phyloP scores from a whole-genome alignment of 2,329 filamentous ascomycete genomes.

The Lanzia echinophila region DNA sequence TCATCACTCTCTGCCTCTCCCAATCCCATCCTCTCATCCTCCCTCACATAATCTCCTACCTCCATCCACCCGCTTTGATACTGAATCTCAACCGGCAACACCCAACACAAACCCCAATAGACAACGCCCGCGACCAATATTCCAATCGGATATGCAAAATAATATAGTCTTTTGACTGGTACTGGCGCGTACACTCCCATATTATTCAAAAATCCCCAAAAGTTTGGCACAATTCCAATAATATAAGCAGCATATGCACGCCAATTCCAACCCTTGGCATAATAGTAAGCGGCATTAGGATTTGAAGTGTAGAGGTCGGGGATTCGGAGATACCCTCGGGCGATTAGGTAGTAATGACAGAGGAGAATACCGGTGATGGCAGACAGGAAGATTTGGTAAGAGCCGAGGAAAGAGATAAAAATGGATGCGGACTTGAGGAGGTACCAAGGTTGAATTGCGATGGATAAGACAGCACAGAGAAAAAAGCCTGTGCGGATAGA shows the following conservation, averaged over 20 bases:
- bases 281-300: slow-evolving; percentile 30
- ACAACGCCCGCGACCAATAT: slow-evolving; percentile 37
- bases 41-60: slow-evolving; percentile 31
- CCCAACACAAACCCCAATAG: slow-evolving; percentile 22
- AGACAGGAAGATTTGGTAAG: slow-evolving; percentile 38
- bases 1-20: not conserved
- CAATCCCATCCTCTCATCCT: slow-evolving; percentile 17
- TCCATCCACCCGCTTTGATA: slow-evolving; percentile 29
- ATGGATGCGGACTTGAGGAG: slow-evolving; percentile 31
- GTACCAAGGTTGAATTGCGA: slow-evolving; percentile 35
- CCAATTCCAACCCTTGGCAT: slow-evolving; percentile 32
- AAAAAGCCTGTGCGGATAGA: slow-evolving; percentile 35
- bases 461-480: slow-evolving; percentile 32
- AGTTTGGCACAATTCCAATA: slow-evolving; percentile 34
- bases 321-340: slow-evolving; percentile 32
- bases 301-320: slow-evolving; percentile 31
- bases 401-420: slow-evolving; percentile 36
- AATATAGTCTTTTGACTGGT: slow-evolving; percentile 42
- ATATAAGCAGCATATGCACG: slow-evolving; percentile 32
- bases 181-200: slow-evolving; percentile 34
- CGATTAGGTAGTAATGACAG: slow-evolving; percentile 37
- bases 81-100: slow-evolving; percentile 17
- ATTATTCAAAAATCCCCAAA: slow-evolving; percentile 37
- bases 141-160: slow-evolving; percentile 48
- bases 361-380: slow-evolving; percentile 38